Evolutionary conservation across 768 basidiomycete genomes (phyloP), one percentile per base, ranked within the genome.

Genomic region (Clitopilus hobsonii): DNA sequence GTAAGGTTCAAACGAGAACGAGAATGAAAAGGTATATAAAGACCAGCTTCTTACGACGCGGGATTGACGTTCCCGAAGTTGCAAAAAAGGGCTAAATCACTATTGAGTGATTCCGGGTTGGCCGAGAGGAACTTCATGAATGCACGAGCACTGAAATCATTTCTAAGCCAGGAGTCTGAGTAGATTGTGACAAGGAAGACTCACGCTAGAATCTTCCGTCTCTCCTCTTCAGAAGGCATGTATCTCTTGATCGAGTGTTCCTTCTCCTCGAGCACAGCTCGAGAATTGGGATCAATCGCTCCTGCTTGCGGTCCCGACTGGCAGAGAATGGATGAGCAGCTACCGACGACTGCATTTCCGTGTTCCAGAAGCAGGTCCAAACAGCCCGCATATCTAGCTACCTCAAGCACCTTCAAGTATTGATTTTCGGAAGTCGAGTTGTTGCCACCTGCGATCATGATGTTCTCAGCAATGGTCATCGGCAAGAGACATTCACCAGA

Each of bases 131-230:
- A 66, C 26, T 75, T 65, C 73, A 77, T 76, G 54, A 79, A 80
- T 6, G 71, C 71, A 6, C 79, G 77, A 13, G 79, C 74, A 24
- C 80, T 80, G 52, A 8, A 24, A 16, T 11, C 60, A 27, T 48
- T 49, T 26, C 56, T 52, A 29, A 52, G 32, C 13, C 38, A 52
- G 32, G 16, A 41, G 11, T 4, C 26, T 58, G 49, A 30, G 16
- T 41, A 36, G 23, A 26, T 23, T 22, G 14, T 41, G 23, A 28
- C 38, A 27, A 54, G 56, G 20, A 58, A 16, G 0, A 73, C 79
- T 52, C 59, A 81, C 81, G 76, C 79, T 6, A 77, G 69, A 7
- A 83, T 57, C 1, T 77, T 70, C 61, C 82, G 82, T 45, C 63
- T 73, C 61, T 83, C 80, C 1, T 78, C 80, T 18, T 70, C 76